These are phyloP conservation scores for Sindora glabra DNA, from an alignment of 306 rosid genomes.

Conservation along the genomic window DNA sequence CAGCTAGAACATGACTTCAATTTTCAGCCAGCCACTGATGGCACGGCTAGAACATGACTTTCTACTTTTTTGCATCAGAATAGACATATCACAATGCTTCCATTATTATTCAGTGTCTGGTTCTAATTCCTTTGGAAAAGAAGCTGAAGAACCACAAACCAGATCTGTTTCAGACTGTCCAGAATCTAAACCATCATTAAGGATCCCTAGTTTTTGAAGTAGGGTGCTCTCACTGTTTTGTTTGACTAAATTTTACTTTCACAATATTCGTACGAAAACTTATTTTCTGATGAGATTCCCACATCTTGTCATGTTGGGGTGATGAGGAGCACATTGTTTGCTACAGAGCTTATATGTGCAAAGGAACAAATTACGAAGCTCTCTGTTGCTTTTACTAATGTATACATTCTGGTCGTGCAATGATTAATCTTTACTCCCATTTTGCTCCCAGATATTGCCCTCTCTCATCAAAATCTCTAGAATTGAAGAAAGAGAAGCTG, in stretches of 20 bases:
- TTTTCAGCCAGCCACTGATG: not conserved
- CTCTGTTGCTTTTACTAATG: not conserved
- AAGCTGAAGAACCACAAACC: slow-evolving; percentile 1
- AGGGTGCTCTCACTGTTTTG: not conserved
- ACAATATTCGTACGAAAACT: slow-evolving; percentile 6
- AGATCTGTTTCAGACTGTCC: not conserved
- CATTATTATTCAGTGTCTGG: slow-evolving; percentile 11
- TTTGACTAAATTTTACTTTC: not conserved
- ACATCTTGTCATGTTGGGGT: not conserved
- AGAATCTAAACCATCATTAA: slow-evolving; percentile 8
- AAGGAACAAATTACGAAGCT: not conserved
- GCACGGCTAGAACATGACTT: not conserved
- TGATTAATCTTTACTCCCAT: not conserved
- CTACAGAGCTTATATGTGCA: too few species aligned
- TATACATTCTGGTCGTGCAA: not conserved
- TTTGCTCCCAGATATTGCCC: not conserved
- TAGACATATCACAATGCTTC: slow-evolving; percentile 2
- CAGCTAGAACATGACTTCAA: not conserved
- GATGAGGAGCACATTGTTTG: not conserved
- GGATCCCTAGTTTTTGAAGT: slow-evolving; percentile 2
- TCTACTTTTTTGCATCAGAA: not conserved
- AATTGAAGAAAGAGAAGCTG: not conserved
- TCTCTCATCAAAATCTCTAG: not conserved
- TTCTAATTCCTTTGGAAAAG: slow-evolving; percentile 9
- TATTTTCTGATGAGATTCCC: slow-evolving; percentile 14